Base-by-base conservation (phyloP, 2,329 filamentous ascomycete species). In the Scedosporium aurantiacum region DNA sequence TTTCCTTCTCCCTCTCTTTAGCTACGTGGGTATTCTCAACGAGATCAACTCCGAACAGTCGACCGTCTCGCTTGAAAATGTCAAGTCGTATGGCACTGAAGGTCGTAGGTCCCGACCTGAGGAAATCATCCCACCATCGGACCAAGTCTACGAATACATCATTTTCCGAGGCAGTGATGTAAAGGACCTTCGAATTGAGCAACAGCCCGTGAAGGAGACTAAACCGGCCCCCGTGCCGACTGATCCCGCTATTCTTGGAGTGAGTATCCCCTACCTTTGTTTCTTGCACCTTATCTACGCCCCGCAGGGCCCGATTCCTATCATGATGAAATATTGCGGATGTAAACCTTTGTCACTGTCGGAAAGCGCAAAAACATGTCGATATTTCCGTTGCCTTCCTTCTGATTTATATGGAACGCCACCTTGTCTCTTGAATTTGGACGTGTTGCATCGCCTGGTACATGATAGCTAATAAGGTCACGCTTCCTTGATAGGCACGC, bases 311-410 rank as follows among this genome's bases (percentile, higher is more conserved):
- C n/a, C 32, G 8, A n/a, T 28, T 55, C n/a, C 21, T 47, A 61
- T 68, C 69, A 85, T 96, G 92, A 96, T 91, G 90, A 95, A 94
- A 78, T 78, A 96, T 90, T 88, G 83, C 91, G 92, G 92, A 96
- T 96, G 90, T 94, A 90, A 96, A 64, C 95, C 76, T 77, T 81
- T 84, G 72, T 81, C 80, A 83, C 84, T 82, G 85, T 87, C 88
- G 89, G 89, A 89, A 88, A 89, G 91, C 91, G 91, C 91, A 96
- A 86, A 85, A 79, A 43, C 58, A 79, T 96, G 92, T 96, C 87
- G 92, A 96, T 85, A 87, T 89, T 87, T 96, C 92, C 91, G 92
- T 96, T 97, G 92, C 91, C 92, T 97, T 97, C 92, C 92, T 97
- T 96, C 91, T 97, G 91, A 96, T 86, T 71, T 65, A 50, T 27